Conservation (phyloP, 2,329 filamentous ascomycete genomes). For the Trichoderma sp. region DNA sequence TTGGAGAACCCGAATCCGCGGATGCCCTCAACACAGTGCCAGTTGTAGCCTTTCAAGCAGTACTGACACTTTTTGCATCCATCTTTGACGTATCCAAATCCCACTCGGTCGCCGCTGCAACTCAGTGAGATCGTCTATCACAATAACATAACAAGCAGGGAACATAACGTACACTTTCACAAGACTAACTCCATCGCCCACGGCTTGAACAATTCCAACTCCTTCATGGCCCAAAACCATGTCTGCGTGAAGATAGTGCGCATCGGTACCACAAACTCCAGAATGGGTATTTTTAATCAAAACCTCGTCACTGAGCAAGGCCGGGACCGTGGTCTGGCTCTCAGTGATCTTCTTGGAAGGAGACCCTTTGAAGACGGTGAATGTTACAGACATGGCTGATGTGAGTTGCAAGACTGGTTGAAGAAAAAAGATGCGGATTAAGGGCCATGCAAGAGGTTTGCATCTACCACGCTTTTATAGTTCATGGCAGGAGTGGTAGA, state of each 20-base stretch:
- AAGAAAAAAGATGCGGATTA: not conserved
- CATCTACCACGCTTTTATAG: not conserved
- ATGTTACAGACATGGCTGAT: not conserved
- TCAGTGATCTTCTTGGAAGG: not conserved
- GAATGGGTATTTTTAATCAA: not conserved
- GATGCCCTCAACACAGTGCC: not conserved
- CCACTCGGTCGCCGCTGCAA: not conserved
- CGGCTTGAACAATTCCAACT: not conserved
- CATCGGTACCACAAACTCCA: not conserved
- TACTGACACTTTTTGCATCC: not conserved
- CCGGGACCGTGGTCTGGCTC: not conserved
- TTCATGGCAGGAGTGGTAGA: not conserved
- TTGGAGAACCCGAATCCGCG: not conserved
- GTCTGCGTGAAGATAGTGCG: not conserved
- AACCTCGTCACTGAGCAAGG: not conserved
- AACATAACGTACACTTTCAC: not conserved
- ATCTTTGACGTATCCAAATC: not conserved
- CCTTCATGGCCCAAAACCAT: not conserved
- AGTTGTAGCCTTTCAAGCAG: not conserved
- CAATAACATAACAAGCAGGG: not conserved
- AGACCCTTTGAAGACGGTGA: slow-evolving; percentile 3
- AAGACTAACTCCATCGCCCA: not conserved
- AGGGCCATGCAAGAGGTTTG: not conserved
- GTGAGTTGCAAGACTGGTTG: not conserved
- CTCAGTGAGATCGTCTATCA: not conserved